Evolutionary conservation across 2,329 filamentous ascomycete genomes (phyloP), one percentile per base, ranked within the genome.

Genomic region (Monilinia vaccinii-corymbosi): DNA sequence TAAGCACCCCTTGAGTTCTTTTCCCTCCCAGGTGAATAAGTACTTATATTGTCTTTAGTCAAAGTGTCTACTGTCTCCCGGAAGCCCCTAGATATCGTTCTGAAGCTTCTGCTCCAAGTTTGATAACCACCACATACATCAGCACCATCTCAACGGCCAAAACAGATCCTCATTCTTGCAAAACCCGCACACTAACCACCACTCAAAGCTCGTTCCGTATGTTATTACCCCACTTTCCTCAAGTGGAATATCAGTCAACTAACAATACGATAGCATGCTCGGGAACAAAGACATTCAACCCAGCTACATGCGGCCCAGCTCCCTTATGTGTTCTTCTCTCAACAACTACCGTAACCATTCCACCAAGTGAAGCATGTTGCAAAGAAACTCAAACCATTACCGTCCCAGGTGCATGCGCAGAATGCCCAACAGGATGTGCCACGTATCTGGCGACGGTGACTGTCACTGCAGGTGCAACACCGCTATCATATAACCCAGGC

Each of bases 341-440:
- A 45, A 66, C 60, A n/a, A 71, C 69, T n/a, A 73, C 70, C 48
- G 70, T 70, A 31, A 70, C 67, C 55, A 70, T 75, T 4, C 75
- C 75, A 18, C 74, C 74, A 63, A 61, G 65, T 42, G 73, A 72
- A 23, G 65, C 72, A 57, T 75, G 73, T 67, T 77, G 75, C 66
- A 71, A 70, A n/a, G 65, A 60, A 11, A 77, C 75, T 10, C 62
- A 71, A 9, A 73, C 71, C 8, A 56, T 61, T 16, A 67, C 63
- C 16, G 60, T 67, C 10, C 65, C 64, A 21, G 64, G 61, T 13
- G 56, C 61, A 13, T 72, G 70, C 60, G 65, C 66, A 8, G 61
- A 56, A 34, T 73, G 71, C 62, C 44, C 52, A 32, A 69, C 63
- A 13, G 64, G 65, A 21, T 73, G 71, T 49, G 62, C 64, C 1